Conservation (phyloP, 805 yeast species). For the Monosporozyma unispora region DNA sequence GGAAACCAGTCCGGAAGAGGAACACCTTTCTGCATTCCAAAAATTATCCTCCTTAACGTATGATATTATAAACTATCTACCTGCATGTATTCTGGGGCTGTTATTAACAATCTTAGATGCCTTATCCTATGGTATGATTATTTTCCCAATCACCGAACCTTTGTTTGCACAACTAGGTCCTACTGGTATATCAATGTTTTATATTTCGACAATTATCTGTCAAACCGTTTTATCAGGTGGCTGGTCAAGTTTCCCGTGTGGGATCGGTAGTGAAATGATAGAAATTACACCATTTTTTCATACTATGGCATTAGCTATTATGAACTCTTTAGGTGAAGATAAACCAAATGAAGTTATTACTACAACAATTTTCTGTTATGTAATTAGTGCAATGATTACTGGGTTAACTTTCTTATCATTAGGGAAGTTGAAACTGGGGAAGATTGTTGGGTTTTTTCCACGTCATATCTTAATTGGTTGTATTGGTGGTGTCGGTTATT, state of each 20-base stretch:
- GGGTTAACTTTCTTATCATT: constrained; percentile 70
- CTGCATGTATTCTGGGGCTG: constrained; percentile 80
- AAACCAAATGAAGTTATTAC: constrained; percentile 60
- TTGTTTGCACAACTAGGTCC: constrained; percentile 74
- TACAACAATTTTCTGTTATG: constrained; percentile 81
- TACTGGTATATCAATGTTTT: constrained; percentile 88
- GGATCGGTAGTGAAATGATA: constrained; percentile 97
- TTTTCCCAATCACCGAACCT: constrained; percentile 83
- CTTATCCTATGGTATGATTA: constrained; percentile 92
- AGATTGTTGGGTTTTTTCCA: constrained; percentile 90
- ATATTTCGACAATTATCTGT: constrained; percentile 81
- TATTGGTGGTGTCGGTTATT: constrained; percentile 97
- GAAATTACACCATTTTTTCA: constrained; percentile 99
- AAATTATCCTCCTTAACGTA: constrained; percentile 4
- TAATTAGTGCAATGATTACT: constrained; percentile 74
- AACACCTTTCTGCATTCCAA: not conserved
- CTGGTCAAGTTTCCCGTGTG: constrained; percentile 79
- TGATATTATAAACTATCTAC: constrained; percentile 32
- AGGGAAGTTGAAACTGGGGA: constrained; percentile 75
- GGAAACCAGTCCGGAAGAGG: not conserved
- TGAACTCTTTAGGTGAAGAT: constrained; percentile 31
- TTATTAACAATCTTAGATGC: constrained; percentile 86
- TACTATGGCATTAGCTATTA: constrained; percentile 75
- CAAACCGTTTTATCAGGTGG: constrained; percentile 86
- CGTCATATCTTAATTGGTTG: constrained; percentile 94